These are phyloP conservation scores for Neltuma alba DNA, from an alignment of 306 rosid species.

Conservation along the genomic window DNA sequence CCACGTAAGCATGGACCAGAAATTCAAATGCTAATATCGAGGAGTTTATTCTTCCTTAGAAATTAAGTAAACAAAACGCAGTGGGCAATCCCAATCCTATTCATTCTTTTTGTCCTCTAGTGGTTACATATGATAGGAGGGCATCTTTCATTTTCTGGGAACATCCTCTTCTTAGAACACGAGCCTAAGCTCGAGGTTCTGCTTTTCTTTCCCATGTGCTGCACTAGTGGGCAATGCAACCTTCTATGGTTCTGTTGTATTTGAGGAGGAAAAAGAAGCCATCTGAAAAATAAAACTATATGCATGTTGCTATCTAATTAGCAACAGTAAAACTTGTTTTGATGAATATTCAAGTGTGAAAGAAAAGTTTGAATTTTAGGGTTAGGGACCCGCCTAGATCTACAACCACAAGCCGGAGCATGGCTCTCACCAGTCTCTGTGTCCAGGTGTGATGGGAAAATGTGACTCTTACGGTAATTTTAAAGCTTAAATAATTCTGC, in stretches of 20 bases:
- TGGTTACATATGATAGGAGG: slow-evolving; percentile 22
- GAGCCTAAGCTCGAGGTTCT: slow-evolving; percentile 35
- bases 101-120: slow-evolving; percentile 34
- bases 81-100: slow-evolving; percentile 30
- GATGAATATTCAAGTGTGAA: slow-evolving; percentile 2
- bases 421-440: slow-evolving; percentile 10
- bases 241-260: slow-evolving; percentile 27
- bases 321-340: slow-evolving; percentile 29
- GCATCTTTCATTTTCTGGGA: slow-evolving; percentile 29
- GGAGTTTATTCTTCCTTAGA: slow-evolving; percentile 34
- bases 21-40: slow-evolving; percentile 26
- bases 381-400: slow-evolving; percentile 28
- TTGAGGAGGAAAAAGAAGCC: slow-evolving; percentile 15
- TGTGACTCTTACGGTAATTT: slow-evolving; percentile 39
- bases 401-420: background rate
- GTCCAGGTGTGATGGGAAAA: slow-evolving; percentile 35
- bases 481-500: slow-evolving; percentile 39
- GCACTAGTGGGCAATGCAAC: slow-evolving; percentile 41
- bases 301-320: slow-evolving; percentile 38
- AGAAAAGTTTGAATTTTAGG: slow-evolving; percentile 19
- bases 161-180: slow-evolving; percentile 29
- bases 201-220: slow-evolving; percentile 39
- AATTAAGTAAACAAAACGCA: slow-evolving; percentile 20
- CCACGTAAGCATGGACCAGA: slow-evolving; percentile 23
- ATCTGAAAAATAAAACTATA: background rate